Base-by-base conservation (phyloP, 345 rosid genomes). In the Salix caprea region DNA sequence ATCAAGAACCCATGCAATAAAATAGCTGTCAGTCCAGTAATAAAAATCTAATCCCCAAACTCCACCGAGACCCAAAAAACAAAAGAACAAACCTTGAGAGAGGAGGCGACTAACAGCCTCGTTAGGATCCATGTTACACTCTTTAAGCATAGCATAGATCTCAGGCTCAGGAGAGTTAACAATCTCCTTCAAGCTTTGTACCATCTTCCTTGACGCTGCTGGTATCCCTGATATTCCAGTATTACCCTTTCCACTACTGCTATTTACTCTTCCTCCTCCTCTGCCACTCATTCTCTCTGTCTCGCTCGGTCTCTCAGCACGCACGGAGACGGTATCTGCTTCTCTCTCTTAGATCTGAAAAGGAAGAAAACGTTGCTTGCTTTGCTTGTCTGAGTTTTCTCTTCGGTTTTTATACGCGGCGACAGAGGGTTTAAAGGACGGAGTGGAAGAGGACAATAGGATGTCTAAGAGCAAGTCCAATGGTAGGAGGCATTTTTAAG, bases 61-160 rank as follows among this genome's bases (percentile, higher is more conserved):
- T 3, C 14, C 62, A 36, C 21, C 6, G 21, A 28, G 36, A 30
- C 21, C 26, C 36, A 21, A 36, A 66, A 66, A 9, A 19, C 11
- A 5, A 24, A 52, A 14, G 23, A 58, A n/a, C 1, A 58, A 48
- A 96, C 99, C 99, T 96, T 91, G 99, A 75, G 90, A 48, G 79
- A 96, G 95, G 75, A 94, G 97, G 80, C 99, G 97, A 85, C 85
- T 90, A 76, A 92, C 98, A 74, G 99, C 85, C 83, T 96, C 98
- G 85, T 96, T 91, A 75, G 98, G 99, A 94, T 96, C 99, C 99
- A 96, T 94, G 80, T 87, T 87, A 81, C 99, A 96, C 67, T 96
- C 99, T 86, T 91, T 92, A 73, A 96, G 99, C 85, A 87, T 90
- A 61, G 94, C 89, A 69, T 96, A 94, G 97, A 96, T 96, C 98